These are phyloP conservation scores for Massarina eburnea DNA, from an alignment of 2,329 filamentous ascomycete species.

Conservation along the genomic window DNA sequence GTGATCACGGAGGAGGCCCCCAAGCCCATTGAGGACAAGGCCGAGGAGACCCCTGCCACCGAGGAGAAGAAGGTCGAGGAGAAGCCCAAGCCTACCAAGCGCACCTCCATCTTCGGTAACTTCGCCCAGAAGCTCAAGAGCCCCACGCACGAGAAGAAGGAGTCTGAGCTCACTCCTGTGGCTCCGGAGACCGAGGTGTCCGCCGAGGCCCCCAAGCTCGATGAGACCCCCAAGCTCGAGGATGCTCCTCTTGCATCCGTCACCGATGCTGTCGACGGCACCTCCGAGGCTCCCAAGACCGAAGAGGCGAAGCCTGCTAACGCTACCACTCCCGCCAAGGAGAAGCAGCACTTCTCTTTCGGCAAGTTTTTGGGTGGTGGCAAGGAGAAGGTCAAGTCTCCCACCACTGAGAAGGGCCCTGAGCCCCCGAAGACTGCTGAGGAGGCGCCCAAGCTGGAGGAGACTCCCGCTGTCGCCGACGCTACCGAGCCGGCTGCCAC, in stretches of 20 bases:
- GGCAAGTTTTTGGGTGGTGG: conserved; percentile 51
- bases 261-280: conserved; percentile 10
- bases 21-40: conserved; percentile 46
- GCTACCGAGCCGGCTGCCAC: conserved; percentile 39
- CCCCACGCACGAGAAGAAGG: conserved; percentile 66
- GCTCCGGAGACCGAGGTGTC: conserved; percentile 51
- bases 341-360: conserved; percentile 56
- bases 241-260: conserved; percentile 45
- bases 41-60: conserved; percentile 42
- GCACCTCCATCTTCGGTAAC: conserved; percentile 79
- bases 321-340: conserved; percentile 48
- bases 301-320: conserved; percentile 32
- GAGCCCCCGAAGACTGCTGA: conserved; percentile 48
- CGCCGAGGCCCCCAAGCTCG: conserved; percentile 37
- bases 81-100: conserved; percentile 71
- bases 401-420: conserved; percentile 33
- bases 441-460: conserved; percentile 39
- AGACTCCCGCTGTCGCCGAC: no score
- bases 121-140: conserved; percentile 63
- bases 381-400: conserved; percentile 55
- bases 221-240: conserved; percentile 42
- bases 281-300: conserved; percentile 25
- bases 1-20: conserved; percentile 35
- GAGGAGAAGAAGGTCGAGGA: conserved; percentile 50
- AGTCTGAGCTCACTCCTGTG: conserved; percentile 61